These are phyloP conservation scores for Curvularia sp. DNA, from an alignment of 2,329 filamentous ascomycete species.

Conservation along the genomic window DNA sequence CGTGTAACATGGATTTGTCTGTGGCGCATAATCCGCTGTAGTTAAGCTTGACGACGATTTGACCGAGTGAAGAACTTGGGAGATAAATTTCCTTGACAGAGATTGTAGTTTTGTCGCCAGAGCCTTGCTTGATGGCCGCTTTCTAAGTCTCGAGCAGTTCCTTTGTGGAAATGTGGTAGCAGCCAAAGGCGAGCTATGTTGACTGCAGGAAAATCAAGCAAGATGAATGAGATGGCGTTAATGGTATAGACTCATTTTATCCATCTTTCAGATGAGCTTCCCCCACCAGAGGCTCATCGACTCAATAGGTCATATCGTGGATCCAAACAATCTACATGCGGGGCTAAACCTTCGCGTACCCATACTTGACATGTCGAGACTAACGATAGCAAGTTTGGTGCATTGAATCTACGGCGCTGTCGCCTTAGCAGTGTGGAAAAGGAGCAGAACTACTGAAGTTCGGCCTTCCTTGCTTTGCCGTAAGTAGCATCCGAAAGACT, in stretches of 20 bases:
- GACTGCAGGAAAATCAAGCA: not conserved
- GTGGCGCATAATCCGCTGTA: constrained; percentile 64
- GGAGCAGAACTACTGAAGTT: not conserved
- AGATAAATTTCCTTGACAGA: constrained; percentile 44
- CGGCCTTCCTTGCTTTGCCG: not conserved
- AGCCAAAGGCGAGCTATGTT: not conserved
- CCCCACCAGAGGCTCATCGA: not conserved
- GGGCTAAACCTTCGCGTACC: not conserved
- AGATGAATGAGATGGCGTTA: not conserved
- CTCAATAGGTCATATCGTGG: not conserved
- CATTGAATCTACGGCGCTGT: not conserved
- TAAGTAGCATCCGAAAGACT: not conserved
- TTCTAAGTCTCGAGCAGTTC: constrained; percentile 45
- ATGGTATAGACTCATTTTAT: not conserved
- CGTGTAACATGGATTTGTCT: constrained; percentile 54
- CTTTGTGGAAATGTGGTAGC: constrained; percentile 23
- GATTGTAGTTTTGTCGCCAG: constrained; percentile 27
- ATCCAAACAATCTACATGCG: not conserved
- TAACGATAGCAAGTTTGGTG: not conserved
- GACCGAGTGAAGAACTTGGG: constrained; percentile 55
- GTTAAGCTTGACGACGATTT: constrained; percentile 64
- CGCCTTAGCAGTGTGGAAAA: not conserved
- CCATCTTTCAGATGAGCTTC: not conserved
- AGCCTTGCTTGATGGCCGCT: constrained; percentile 48
- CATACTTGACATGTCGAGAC: not conserved